These are phyloP conservation scores for Hirsutella thompsonii DNA, from an alignment of 2,329 filamentous ascomycete species.

Conservation along the genomic window DNA sequence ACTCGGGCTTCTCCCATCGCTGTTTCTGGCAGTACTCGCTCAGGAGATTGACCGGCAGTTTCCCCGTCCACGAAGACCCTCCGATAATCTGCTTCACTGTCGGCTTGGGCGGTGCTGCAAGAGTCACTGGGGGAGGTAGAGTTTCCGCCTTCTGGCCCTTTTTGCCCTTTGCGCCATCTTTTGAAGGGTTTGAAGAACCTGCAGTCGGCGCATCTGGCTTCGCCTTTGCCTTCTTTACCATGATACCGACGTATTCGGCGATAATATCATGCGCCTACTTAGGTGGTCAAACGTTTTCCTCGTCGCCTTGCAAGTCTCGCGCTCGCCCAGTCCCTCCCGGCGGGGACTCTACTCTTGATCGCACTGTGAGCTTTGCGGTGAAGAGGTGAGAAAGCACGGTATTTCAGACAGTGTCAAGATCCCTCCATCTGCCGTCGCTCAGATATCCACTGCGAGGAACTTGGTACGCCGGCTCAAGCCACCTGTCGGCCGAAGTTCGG, in stretches of 20 bases:
- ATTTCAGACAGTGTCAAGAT: background rate
- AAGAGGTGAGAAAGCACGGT: background rate
- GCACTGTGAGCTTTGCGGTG: background rate
- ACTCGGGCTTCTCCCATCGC: constrained; percentile 90
- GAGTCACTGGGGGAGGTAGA: constrained; percentile 14
- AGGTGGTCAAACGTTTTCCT: background rate
- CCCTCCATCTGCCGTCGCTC: too few species aligned
- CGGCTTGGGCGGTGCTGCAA: constrained; percentile 39
- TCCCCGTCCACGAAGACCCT: constrained; percentile 93
- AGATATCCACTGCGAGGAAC: too few species aligned
- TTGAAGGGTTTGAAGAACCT: constrained; percentile 30
- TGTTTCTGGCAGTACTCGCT: constrained; percentile 93
- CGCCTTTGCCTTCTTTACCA: constrained; percentile 42
- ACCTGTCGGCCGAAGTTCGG: too few species aligned
- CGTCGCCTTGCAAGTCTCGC: background rate
- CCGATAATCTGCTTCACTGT: constrained; percentile 75
- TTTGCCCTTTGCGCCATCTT: constrained; percentile 33
- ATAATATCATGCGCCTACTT: background rate
- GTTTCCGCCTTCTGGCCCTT: constrained; percentile 21
- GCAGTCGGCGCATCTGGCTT: constrained; percentile 27
- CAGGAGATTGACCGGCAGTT: constrained; percentile 84
- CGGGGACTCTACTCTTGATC: background rate
- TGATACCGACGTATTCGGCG: constrained; percentile 10
- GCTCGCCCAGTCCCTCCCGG: background rate
- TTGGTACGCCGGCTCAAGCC: too few species aligned